Evolutionary conservation across 345 rosid species (phyloP).

Genomic region (Anastatica hierochuntica): DNA sequence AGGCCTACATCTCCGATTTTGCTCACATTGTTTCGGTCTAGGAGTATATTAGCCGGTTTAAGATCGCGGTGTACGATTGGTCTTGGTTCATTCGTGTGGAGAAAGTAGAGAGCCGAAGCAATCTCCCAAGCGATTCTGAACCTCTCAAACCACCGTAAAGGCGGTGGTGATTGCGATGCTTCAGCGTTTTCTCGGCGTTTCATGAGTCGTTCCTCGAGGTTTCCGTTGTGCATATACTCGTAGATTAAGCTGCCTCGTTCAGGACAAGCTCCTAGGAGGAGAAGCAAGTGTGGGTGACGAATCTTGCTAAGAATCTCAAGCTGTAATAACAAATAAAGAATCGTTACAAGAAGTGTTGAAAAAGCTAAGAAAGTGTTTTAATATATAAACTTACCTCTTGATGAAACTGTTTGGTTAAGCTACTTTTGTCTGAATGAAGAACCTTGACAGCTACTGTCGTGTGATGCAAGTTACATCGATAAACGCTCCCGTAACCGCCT

Average conservation of each 20-base stretch:
- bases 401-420: constrained; percentile 53
- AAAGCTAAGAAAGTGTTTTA: background rate
- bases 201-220: constrained; percentile 60
- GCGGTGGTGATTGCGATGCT: constrained; percentile 9
- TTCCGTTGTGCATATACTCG: constrained; percentile 86
- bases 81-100: constrained; percentile 65
- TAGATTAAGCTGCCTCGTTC: constrained; percentile 72
- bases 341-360: background rate
- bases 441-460: constrained; percentile 74
- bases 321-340: constrained; percentile 27
- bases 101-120: constrained; percentile 66
- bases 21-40: constrained; percentile 68
- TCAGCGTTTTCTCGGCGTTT: constrained; percentile 27
- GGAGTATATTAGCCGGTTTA: constrained; percentile 83
- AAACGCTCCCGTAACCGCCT: constrained; percentile 85
- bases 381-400: constrained; percentile 50
- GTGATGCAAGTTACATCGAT: constrained; percentile 57
- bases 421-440: constrained; percentile 56
- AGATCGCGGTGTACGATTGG: constrained; percentile 82
- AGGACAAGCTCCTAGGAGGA: constrained; percentile 85
- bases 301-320: constrained; percentile 73
- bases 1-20: constrained; percentile 92
- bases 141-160: constrained; percentile 71
- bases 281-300: constrained; percentile 84
- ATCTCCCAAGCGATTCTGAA: constrained; percentile 80